Conservation (phyloP, 768 basidiomycete species). For the button mushroom (Agaricus bisporus) region DNA sequence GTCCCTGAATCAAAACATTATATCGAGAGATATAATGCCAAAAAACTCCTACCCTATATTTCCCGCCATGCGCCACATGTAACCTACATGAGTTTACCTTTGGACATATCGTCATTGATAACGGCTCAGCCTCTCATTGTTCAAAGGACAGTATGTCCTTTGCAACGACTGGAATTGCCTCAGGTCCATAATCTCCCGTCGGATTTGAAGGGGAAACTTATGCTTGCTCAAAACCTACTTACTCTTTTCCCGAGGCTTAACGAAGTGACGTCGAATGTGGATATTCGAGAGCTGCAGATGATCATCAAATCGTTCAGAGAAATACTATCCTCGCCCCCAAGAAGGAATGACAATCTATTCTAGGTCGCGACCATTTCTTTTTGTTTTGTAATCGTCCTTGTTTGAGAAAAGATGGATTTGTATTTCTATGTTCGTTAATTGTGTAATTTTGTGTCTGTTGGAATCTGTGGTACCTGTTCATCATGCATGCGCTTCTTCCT, state of each 20-base stretch:
- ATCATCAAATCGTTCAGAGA: not conserved
- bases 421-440: too few relatives aligned
- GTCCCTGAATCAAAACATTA: not conserved
- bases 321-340: not conserved
- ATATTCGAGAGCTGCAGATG: not conserved
- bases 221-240: not conserved
- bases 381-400: not conserved
- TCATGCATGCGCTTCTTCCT: too few relatives aligned
- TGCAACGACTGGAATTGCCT: not conserved
- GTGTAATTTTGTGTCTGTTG: too few relatives aligned
- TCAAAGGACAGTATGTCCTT: not conserved
- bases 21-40: not conserved
- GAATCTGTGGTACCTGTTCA: too few relatives aligned
- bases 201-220: not conserved
- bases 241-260: slow-evolving; percentile 2
- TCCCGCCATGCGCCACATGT: not conserved
- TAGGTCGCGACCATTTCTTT: not conserved
- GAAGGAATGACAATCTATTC: not conserved
- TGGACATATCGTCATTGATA: not conserved
- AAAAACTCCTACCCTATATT: not conserved
- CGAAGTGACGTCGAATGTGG: not conserved
- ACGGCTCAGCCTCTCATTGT: not conserved
- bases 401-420: not conserved
- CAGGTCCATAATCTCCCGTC: not conserved
- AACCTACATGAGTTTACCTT: not conserved